A percentile compares a stretch with the other conserved stretches of the same genome.
Evolutionary conservation across 148 eudicot genomes (phyloP).

Genomic region (Dianthus caryophyllus): DNA sequence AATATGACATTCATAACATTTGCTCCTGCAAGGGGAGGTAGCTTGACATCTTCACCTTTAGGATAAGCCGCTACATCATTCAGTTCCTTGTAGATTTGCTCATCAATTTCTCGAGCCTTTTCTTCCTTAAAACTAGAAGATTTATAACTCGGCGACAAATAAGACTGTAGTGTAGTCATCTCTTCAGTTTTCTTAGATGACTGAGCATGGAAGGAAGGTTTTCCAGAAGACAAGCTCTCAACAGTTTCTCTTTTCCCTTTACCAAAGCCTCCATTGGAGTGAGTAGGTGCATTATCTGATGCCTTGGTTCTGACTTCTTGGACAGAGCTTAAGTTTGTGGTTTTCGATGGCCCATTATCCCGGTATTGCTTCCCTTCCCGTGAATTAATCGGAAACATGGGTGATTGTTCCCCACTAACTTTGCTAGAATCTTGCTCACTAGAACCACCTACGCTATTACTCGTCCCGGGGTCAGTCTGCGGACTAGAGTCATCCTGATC

Average conservation of each 20-base stretch:
- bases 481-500: constrained; percentile 20
- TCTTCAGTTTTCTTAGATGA: constrained; percentile 20
- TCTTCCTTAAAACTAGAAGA: constrained; percentile 29
- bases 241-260: constrained; percentile 16
- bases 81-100: constrained; percentile 27
- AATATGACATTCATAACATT: constrained; percentile 92
- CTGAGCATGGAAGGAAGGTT: constrained; percentile 2
- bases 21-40: constrained; percentile 85
- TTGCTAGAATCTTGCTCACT: constrained; percentile 24
- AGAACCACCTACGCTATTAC: constrained; percentile 16
- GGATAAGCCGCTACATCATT: constrained; percentile 31
- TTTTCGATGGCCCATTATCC: constrained; percentile 22
- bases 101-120: constrained; percentile 28
- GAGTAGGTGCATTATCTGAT: constrained; percentile 29
- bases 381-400: constrained; percentile 15
- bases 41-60: constrained; percentile 44
- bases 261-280: constrained; percentile 23
- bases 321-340: constrained; percentile 18
- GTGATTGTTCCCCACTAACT: constrained; percentile 21
- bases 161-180: constrained; percentile 26
- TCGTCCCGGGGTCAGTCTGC: constrained; percentile 19
- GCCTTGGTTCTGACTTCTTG: constrained; percentile 19
- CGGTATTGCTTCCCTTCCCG: constrained; percentile 29
- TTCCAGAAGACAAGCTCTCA: constrained; percentile 21
- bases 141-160: constrained; percentile 29